Evolutionary conservation across 805 yeast genomes (phyloP), one percentile per base, ranked within the genome.

Genomic region (Ogataea trehaloabstinens): DNA sequence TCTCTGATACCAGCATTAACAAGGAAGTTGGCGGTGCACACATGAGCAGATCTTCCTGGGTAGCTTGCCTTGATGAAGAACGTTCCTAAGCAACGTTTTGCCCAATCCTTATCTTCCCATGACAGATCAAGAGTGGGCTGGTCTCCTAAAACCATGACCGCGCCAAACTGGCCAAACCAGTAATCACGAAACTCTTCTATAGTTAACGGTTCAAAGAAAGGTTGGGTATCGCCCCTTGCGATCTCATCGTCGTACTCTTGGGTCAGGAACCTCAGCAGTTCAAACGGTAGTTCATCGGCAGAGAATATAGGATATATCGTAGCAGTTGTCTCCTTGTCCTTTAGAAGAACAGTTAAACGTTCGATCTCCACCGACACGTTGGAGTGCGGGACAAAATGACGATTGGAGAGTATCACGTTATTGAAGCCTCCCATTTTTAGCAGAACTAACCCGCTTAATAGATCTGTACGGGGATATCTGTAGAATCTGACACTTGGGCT

Each of bases 221-320:
- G 90, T 57, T 77, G 82, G 6, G 95, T 83, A 44, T 85, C 91
- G 25, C 97, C 97, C 31, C 87, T 71, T 44, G 82, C 90, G 18
- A 91, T 78, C 58, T 91, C 99, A 80, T 85, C 83, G 61, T 91
- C 91, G 65, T 85, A 86, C 63, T 93, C 98, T 58, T 90, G 97
- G 45, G 91, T 79, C 29, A 91, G 60, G 55, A 91, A 90, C 15
- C 85, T 83, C 28, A 88, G 60, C 19, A 91, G 67, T 0, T 88
- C 91, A 2, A 78, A 75, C 0, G 98, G 98, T 10, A 91, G 66
- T 40, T 80, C 79, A 19, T 72, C 72, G 0, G 80, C 70, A 20
- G 78, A 74, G 41, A 78, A 73, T 11, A 91, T 76, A 4, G 99
- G 98, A 56, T 87, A 88, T 42, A 93, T 82, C 3, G 97, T 90